phyloP scores from a whole-genome alignment of 495 filamentous ascomycete species.

The Lichina pygmaea region DNA sequence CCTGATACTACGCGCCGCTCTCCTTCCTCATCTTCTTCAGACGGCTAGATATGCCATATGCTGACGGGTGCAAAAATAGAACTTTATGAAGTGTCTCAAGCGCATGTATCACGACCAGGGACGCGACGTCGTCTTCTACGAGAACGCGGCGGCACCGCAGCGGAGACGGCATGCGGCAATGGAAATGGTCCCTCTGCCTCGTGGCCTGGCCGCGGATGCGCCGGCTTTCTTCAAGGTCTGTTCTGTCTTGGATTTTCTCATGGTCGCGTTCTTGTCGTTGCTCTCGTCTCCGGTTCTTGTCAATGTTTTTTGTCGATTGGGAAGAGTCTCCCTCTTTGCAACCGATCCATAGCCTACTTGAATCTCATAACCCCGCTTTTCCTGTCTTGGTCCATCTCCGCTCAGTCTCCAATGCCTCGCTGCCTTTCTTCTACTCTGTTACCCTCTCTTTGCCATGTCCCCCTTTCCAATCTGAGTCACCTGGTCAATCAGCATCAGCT shows the following conservation, averaged over 20 bases:
- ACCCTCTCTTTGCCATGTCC: too few relatives aligned
- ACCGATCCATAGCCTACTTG: too few relatives aligned
- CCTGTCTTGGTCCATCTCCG: too few relatives aligned
- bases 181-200: constrained; percentile 66
- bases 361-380: too few relatives aligned
- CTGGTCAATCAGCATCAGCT: too few relatives aligned
- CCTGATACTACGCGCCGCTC: too few relatives aligned
- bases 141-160: constrained; percentile 68
- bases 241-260: not conserved
- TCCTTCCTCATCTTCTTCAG: too few relatives aligned
- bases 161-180: constrained; percentile 64
- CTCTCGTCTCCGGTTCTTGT: not conserved
- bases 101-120: constrained; percentile 81
- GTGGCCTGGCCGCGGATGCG: constrained; percentile 62
- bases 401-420: too few relatives aligned
- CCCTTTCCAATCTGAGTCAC: too few relatives aligned
- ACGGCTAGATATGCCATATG: not conserved
- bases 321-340: too few relatives aligned
- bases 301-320: not conserved
- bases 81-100: constrained; percentile 94
- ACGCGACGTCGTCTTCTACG: constrained; percentile 84
- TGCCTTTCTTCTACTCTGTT: too few relatives aligned
- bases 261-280: not conserved
- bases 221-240: constrained; percentile 61
- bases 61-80: constrained; percentile 13